These are phyloP conservation scores for Nicotiana rustica DNA, from an alignment of 305 asterid genomes.

Conservation along the genomic window DNA sequence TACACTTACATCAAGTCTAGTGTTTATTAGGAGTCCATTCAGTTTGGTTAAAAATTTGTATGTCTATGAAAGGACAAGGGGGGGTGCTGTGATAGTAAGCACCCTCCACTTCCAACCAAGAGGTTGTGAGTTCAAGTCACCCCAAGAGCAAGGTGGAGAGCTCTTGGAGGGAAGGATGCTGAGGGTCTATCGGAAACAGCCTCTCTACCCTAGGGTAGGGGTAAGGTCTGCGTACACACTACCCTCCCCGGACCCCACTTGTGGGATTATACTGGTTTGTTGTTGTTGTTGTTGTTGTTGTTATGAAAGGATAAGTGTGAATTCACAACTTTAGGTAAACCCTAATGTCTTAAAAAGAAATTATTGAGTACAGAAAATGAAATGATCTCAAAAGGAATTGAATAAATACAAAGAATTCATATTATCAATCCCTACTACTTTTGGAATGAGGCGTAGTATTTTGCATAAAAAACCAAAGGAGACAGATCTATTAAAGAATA, in stretches of 20 bases:
- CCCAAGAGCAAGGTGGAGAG: no score
- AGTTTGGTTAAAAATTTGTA: not conserved
- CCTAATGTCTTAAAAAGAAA: conserved; percentile 11
- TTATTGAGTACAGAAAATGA: conserved; percentile 25
- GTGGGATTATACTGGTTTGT: no score
- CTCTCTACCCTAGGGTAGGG: no score
- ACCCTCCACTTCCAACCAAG: no score
- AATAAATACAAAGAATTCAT: not conserved
- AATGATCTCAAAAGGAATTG: not conserved
- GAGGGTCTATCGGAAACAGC: no score
- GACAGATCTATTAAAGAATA: not conserved
- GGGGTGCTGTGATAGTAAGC: no score
- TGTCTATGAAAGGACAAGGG: not conserved
- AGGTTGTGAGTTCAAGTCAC: no score
- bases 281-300: no score
- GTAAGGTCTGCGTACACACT: no score
- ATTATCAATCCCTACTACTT: not conserved
- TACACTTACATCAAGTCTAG: not conserved
- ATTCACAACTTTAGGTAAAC: not conserved
- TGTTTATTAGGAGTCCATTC: conserved; percentile 3
- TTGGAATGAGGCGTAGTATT: not conserved
- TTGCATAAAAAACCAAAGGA: not conserved
- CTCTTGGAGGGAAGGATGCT: no score
- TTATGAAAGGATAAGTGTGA: not conserved
- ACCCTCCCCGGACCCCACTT: no score